Conservation (phyloP, 2,329 filamentous ascomycete genomes). For the Neoscytalidium dimidiatum region DNA sequence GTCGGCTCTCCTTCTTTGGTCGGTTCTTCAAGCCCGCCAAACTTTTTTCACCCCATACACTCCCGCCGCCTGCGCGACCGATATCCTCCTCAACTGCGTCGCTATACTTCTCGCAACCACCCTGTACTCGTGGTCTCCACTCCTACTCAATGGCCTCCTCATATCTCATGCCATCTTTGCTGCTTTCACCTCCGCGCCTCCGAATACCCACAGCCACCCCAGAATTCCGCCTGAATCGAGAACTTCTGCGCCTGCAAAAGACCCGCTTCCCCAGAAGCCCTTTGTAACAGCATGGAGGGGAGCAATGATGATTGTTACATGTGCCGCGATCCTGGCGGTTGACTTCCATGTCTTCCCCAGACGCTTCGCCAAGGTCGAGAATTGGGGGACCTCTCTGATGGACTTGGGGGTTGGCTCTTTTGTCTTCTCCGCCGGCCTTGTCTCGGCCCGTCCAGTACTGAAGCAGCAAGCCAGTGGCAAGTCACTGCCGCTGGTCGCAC, state of each 20-base stretch:
- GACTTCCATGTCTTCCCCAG: slow-evolving; percentile 93
- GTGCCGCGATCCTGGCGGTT: slow-evolving; percentile 90
- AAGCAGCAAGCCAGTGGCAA: slow-evolving; percentile 64
- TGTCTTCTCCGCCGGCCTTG: slow-evolving; percentile 89
- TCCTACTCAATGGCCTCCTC: slow-evolving; percentile 74
- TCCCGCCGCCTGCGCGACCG: slow-evolving; percentile 66
- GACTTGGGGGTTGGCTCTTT: slow-evolving; percentile 96
- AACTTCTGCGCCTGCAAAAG: slow-evolving; percentile 29
- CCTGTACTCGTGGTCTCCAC: slow-evolving; percentile 73
- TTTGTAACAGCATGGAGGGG: slow-evolving; percentile 92
- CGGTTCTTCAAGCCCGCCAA: slow-evolving; percentile 79
- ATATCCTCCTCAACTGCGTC: slow-evolving; percentile 85
- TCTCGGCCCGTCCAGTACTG: slow-evolving; percentile 80
- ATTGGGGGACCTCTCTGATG: slow-evolving; percentile 99
- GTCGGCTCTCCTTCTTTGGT: slow-evolving; percentile 85
- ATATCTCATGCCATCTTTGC: slow-evolving; percentile 69
- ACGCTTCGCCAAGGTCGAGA: slow-evolving; percentile 96
- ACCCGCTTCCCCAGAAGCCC: slow-evolving; percentile 75
- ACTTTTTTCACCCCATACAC: slow-evolving; percentile 79
- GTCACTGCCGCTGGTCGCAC: slow-evolving; percentile 53
- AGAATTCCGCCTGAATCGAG: slow-evolving; percentile 29
- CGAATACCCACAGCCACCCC: slow-evolving; percentile 22
- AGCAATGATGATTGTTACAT: slow-evolving; percentile 88
- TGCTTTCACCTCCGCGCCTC: slow-evolving; percentile 45
- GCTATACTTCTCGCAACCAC: slow-evolving; percentile 84